Conservation (phyloP, 192 early-diverging fungal genomes). For the Powellomyces hirtus region DNA sequence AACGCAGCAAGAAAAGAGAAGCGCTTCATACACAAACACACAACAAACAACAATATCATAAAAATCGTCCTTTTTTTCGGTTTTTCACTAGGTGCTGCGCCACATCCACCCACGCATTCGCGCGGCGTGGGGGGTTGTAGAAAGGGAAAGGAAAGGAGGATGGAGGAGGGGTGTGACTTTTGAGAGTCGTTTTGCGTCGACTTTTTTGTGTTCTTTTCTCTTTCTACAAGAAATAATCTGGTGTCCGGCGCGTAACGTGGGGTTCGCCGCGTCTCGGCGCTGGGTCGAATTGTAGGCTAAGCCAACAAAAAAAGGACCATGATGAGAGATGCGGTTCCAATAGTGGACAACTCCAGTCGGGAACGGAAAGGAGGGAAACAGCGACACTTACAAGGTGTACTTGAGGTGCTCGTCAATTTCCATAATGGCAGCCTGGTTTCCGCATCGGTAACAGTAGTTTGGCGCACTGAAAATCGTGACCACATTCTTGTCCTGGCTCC, state of each 20-base stretch:
- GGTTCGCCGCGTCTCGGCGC: slow-evolving; percentile 97
- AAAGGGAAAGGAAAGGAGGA: no score
- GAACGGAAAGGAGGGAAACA: background rate
- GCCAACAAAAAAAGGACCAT: background rate
- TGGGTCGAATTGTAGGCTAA: slow-evolving; percentile 90
- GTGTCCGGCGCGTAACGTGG: slow-evolving; percentile 95
- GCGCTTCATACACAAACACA: no score
- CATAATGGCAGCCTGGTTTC: slow-evolving; percentile 99
- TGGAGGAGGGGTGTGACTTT: no score
- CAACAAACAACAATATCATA: no score
- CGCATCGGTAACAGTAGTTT: slow-evolving; percentile 99
- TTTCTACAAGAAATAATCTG: slow-evolving; percentile 95
- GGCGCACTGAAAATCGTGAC: slow-evolving; percentile 99
- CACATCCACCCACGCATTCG: no score
- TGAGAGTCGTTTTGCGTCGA: no score
- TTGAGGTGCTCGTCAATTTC: slow-evolving; percentile 99
- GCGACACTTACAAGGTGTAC: slow-evolving; percentile 86
- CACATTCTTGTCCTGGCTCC: slow-evolving; percentile 97
- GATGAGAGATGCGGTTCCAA: background rate
- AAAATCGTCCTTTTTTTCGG: no score
- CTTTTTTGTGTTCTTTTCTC: background rate
- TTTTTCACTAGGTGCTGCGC: no score
- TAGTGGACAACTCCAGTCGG: background rate
- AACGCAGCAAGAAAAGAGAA: no score
- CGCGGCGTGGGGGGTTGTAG: no score